Conservation (phyloP, 805 yeast species). For the Jamesozyma lodderae region DNA sequence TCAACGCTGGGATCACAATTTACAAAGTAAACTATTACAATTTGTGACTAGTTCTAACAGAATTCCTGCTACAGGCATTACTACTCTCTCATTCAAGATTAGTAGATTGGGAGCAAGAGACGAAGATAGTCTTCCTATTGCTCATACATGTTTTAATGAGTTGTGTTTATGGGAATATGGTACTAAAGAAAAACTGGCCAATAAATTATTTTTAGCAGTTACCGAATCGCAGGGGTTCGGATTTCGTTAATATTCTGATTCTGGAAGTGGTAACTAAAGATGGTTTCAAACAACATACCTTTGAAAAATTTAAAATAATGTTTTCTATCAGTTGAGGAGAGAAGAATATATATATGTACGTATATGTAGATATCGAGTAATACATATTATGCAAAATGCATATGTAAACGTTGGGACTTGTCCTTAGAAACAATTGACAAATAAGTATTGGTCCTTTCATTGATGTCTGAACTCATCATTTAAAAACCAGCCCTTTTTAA, state of each 20-base stretch:
- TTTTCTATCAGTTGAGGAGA: no score
- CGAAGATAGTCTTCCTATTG: slow-evolving; percentile 56
- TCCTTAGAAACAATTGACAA: no score
- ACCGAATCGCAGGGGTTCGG: slow-evolving; percentile 84
- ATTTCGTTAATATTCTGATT: slow-evolving; percentile 29
- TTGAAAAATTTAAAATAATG: no score
- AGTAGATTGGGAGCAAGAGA: slow-evolving; percentile 38
- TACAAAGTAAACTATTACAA: slow-evolving; percentile 54
- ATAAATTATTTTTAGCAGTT: slow-evolving; percentile 60
- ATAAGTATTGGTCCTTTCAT: no score
- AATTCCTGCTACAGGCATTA: slow-evolving; percentile 86
- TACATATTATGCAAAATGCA: no score
- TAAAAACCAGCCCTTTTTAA: slow-evolving; percentile 53
- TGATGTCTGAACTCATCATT: slow-evolving; percentile 42
- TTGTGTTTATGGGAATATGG: slow-evolving; percentile 63
- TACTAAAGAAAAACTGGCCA: slow-evolving; percentile 42
- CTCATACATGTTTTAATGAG: slow-evolving; percentile 95
- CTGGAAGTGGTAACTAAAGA: no score
- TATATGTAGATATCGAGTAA: no score
- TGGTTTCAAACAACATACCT: no score
- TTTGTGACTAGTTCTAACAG: slow-evolving; percentile 90
- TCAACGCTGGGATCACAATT: slow-evolving; percentile 32
- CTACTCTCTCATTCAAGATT: slow-evolving; percentile 65
- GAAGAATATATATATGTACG: no score
- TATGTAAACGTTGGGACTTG: no score